Conservation (phyloP, 805 yeast genomes). For the Sugiyamaella mastotermitis region DNA sequence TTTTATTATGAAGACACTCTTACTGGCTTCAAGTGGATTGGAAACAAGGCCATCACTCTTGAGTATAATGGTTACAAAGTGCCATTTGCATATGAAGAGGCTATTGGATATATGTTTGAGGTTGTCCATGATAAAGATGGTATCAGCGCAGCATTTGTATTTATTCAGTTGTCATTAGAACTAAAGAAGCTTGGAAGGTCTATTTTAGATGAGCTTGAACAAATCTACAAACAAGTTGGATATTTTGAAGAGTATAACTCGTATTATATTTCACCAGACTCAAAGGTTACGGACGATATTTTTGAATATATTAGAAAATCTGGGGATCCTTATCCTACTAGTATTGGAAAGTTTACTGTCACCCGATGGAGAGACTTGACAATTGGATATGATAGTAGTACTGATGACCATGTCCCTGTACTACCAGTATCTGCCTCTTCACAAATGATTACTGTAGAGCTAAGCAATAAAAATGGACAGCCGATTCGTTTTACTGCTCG, state of each 20-base stretch:
- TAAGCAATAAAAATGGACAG: conserved; percentile 31
- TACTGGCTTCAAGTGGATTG: conserved; percentile 98
- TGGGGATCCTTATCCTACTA: conserved; percentile 35
- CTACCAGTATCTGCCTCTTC: conserved; percentile 68
- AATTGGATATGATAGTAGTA: conserved; percentile 67
- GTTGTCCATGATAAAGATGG: conserved; percentile 92
- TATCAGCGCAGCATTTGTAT: conserved; percentile 68
- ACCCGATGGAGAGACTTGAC: conserved; percentile 79
- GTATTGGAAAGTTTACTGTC: conserved; percentile 54
- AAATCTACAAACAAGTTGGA: conserved; percentile 64
- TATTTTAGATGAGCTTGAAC: conserved; percentile 46
- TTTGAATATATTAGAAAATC: conserved; percentile 48
- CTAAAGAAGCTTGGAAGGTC: conserved; percentile 40
- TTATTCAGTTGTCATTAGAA: conserved; percentile 57
- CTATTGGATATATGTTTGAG: conserved; percentile 89
- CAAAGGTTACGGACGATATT: conserved; percentile 44
- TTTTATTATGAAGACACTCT: conserved; percentile 72
- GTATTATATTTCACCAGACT: conserved; percentile 62
- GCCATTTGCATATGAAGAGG: conserved; percentile 93
- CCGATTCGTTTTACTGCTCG: conserved; percentile 72
- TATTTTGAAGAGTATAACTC: conserved; percentile 82
- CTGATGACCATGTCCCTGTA: conserved; percentile 49
- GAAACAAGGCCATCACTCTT: conserved; percentile 74
- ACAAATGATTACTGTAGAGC: conserved; percentile 77
- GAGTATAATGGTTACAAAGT: conserved; percentile 59